Base-by-base conservation (phyloP, 2,329 filamentous ascomycete species). In the Fusarium mangiferae region DNA sequence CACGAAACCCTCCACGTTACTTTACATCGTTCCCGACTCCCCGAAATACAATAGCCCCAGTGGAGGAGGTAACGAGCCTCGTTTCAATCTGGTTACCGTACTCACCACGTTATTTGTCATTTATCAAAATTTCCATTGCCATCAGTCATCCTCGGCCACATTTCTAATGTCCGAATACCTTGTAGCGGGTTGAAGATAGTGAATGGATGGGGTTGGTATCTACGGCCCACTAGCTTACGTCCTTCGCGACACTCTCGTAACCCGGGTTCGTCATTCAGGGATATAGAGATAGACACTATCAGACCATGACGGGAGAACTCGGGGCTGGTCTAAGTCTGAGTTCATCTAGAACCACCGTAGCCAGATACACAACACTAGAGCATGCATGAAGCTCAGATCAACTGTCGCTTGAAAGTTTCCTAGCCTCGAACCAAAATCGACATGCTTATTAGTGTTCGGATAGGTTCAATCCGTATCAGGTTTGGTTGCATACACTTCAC, bases 141-240 rank as follows among this genome's bases (percentile, higher is more conserved):
- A 14, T 58, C 24, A 46, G 5, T 55, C 62, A 24, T 70, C 56
- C 51, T 62, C 68, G 55, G 55, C 6, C 41, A 57, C 51, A 26
- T 24, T 17, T 33, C 65, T 55, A 24, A 18, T 17, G 5, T 24
- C 26, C 54, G 36, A 41, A 22, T 22, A 38, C 8, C n/a, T n/a
- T 24, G n/a, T 39, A n/a, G 18, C 26, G 14, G 17, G 18, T n/a
- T 14, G 14, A 46, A 36, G 28, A 41, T 28, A 22, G 33, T 15
- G 15, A 28, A 39, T 36, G 11, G 36, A 36, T 44, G 22, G 44
- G 28, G 42, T 26, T 28, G 17, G 49, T 35, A 20, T 44, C 30
- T 26, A 35, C 13, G 18, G 10, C 35, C 22, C 56, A 26, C 22
- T 59, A 51, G 42, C 56, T 35, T 10, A 22, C 42, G 5, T 36